Conservation (phyloP, 2,329 filamentous ascomycete genomes). For the Calcarisporium arbuscula region DNA sequence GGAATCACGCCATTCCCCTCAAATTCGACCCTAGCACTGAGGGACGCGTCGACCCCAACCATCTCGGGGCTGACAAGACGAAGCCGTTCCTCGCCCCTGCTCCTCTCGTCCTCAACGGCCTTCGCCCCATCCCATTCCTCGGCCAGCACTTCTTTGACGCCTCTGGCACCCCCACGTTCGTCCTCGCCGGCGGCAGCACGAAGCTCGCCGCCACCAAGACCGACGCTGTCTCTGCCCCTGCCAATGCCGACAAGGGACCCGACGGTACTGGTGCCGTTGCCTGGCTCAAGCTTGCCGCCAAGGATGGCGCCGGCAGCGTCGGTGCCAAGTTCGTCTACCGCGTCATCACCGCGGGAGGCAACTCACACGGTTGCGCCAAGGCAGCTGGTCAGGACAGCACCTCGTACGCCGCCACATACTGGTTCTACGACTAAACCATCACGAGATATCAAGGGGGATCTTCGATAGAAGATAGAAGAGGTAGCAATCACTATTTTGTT, state of each 20-base stretch:
- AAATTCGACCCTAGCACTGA: constrained; percentile 30
- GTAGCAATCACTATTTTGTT: constrained; percentile 1
- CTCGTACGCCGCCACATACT: constrained; percentile 52
- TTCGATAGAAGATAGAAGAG: too few species aligned
- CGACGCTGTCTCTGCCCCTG: constrained; percentile 45
- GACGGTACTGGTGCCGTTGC: constrained; percentile 45
- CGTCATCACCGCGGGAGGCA: constrained; percentile 48
- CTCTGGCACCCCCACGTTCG: constrained; percentile 51
- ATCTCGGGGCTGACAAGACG: constrained; percentile 35
- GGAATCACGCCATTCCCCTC: constrained; percentile 38
- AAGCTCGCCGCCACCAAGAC: constrained; percentile 42
- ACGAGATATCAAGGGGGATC: too few species aligned
- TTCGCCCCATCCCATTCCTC: constrained; percentile 35
- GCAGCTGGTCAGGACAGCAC: constrained; percentile 42
- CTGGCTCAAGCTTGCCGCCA: constrained; percentile 45
- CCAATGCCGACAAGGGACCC: constrained; percentile 36
- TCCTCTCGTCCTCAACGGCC: constrained; percentile 30
- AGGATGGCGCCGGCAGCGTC: constrained; percentile 30
- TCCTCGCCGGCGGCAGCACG: constrained; percentile 35
- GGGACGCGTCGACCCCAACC: constrained; percentile 20
- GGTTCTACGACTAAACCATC: constrained; percentile 45
- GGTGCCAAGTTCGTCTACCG: constrained; percentile 43
- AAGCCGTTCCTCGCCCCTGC: constrained; percentile 38
- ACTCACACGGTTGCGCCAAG: constrained; percentile 33
- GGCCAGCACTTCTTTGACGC: constrained; percentile 64